These are phyloP conservation scores for Alternaria sp. DNA, from an alignment of 2,329 filamentous ascomycete genomes.

Conservation along the genomic window DNA sequence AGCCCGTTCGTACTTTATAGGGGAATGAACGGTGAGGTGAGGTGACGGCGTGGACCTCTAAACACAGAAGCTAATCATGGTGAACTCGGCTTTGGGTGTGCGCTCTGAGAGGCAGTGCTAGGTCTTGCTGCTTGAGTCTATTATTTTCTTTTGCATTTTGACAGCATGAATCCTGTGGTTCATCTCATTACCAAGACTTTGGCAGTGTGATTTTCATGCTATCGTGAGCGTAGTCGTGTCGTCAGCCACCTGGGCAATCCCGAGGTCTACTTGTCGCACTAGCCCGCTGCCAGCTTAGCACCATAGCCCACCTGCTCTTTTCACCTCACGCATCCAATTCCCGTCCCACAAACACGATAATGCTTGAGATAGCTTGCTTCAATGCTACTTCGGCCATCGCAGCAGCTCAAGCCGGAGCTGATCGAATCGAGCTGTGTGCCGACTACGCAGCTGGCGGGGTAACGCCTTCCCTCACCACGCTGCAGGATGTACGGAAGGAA, in stretches of 20 bases:
- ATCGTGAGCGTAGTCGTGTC: neutral
- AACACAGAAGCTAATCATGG: neutral
- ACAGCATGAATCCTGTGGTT: neutral
- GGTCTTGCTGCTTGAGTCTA: neutral
- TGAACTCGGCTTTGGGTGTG: neutral
- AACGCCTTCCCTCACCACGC: conserved; percentile 45
- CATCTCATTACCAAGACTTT: neutral
- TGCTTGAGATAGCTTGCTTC: conserved; percentile 61
- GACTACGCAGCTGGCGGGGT: conserved; percentile 51
- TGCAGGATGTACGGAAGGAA: conserved; percentile 33
- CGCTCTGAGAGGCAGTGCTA: neutral
- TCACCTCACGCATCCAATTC: neutral
- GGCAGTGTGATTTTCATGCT: neutral
- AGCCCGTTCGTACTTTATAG: neutral
- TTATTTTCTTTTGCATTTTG: neutral
- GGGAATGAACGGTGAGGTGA: neutral
- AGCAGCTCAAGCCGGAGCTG: conserved; percentile 53
- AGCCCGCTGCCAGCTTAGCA: neutral
- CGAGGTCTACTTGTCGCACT: neutral
- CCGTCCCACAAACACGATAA: conserved; percentile 7
- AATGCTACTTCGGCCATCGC: conserved; percentile 51
- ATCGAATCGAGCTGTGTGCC: conserved; percentile 60
- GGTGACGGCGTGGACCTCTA: neutral
- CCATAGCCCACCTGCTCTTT: neutral
- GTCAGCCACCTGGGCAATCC: no score